Percentiles rank a stretch among this genome's conserved stretches.
Evolutionary conservation across 2,329 filamentous ascomycete genomes (phyloP).

Genomic region (Akanthomyces muscarius): DNA sequence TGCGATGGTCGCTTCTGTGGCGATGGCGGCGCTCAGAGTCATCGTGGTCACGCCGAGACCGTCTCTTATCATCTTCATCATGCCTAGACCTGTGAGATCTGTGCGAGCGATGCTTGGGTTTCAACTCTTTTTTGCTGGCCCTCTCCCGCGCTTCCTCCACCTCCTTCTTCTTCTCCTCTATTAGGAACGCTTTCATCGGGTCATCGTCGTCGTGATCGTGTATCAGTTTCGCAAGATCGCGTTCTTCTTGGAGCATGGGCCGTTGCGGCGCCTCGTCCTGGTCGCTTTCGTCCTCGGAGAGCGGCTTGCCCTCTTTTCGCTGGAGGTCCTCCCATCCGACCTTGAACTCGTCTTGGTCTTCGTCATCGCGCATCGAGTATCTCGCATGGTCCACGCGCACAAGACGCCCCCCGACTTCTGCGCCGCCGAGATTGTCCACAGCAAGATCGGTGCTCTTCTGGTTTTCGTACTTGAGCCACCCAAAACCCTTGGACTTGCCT

Average conservation of each 20-base stretch:
- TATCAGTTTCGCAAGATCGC: slow-evolving; percentile 70
- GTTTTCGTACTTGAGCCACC: slow-evolving; percentile 97
- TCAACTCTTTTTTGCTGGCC: slow-evolving; percentile 46
- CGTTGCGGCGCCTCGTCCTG: slow-evolving; percentile 44
- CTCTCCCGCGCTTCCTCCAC: slow-evolving; percentile 63
- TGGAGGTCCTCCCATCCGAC: slow-evolving; percentile 58
- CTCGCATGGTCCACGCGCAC: slow-evolving; percentile 88
- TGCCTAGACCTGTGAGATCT: slow-evolving; percentile 41
- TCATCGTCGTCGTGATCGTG: slow-evolving; percentile 88
- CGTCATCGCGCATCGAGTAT: slow-evolving; percentile 84
- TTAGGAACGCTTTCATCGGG: slow-evolving; percentile 89
- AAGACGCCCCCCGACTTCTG: slow-evolving; percentile 73
- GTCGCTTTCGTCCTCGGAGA: slow-evolving; percentile 43
- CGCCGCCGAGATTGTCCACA: slow-evolving; percentile 90
- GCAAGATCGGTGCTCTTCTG: slow-evolving; percentile 93
- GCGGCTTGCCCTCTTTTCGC: slow-evolving; percentile 45
- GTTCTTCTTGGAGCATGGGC: slow-evolving; percentile 74
- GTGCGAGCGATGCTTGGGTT: slow-evolving; percentile 45
- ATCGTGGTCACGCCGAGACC: slow-evolving; percentile 18
- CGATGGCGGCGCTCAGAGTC: slow-evolving; percentile 4
- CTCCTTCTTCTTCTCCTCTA: slow-evolving; percentile 89
- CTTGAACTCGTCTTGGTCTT: slow-evolving; percentile 56
- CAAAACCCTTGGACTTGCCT: slow-evolving; percentile 90
- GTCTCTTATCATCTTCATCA: slow-evolving; percentile 24
- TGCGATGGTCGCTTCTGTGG: slow-evolving; percentile 21